Percentiles rank a stretch among this genome's conserved stretches.
Evolutionary conservation across 2,329 filamentous ascomycete species (phyloP).

Genomic region (Fusarium buharicum): DNA sequence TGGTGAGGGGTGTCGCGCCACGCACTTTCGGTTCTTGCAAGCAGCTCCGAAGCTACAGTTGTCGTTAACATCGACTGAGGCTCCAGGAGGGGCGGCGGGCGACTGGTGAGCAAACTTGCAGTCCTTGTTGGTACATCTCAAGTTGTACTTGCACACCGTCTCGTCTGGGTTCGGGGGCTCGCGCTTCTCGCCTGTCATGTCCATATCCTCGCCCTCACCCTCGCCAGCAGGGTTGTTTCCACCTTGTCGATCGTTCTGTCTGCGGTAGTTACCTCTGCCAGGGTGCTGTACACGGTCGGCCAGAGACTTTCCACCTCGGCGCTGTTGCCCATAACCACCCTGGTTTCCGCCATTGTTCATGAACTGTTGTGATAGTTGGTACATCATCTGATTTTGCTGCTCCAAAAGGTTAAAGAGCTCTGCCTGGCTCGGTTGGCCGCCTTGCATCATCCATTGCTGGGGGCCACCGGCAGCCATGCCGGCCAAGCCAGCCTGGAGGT

Average conservation of each 20-base stretch:
- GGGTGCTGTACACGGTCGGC: conserved; percentile 77
- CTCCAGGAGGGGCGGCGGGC: conserved; percentile 82
- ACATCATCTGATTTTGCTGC: conserved; percentile 88
- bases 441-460: conserved; percentile 61
- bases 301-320: conserved; percentile 67
- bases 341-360: conserved; percentile 63
- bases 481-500: conserved; percentile 62
- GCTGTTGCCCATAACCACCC: conserved; percentile 52
- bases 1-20: conserved; percentile 90
- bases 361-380: conserved; percentile 73
- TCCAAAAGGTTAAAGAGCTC: conserved; percentile 81
- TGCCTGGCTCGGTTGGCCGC: conserved; percentile 60
- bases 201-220: conserved; percentile 68
- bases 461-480: conserved; percentile 54
- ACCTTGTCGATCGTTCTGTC: conserved; percentile 54
- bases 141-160: conserved; percentile 87
- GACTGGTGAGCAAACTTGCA: conserved; percentile 97
- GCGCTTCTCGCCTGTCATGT: conserved; percentile 66
- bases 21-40: conserved; percentile 96
- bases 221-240: conserved; percentile 52
- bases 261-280: conserved; percentile 62
- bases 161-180: conserved; percentile 69
- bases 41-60: conserved; percentile 86
- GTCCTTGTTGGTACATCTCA: conserved; percentile 86
- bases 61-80: conserved; percentile 80